These are phyloP conservation scores for Candida chauliodis DNA, from an alignment of 805 yeast species.

Conservation along the genomic window DNA sequence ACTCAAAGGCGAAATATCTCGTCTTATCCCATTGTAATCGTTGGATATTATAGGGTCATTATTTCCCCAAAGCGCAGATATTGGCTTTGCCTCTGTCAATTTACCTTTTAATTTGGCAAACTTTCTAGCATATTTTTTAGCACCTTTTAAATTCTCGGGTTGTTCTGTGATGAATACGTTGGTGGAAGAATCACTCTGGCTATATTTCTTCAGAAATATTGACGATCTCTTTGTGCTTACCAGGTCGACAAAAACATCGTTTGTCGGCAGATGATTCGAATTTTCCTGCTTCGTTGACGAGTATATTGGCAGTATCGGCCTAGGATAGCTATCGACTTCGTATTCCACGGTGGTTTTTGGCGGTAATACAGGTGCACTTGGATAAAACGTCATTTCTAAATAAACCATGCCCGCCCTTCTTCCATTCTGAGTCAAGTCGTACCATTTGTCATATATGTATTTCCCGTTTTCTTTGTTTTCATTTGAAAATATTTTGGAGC, in stretches of 20 bases:
- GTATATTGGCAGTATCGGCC: no score
- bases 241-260: conserved; percentile 23
- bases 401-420: conserved; percentile 85
- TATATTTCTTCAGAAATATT: conserved; percentile 12
- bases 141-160: conserved; percentile 13
- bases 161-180: conserved; percentile 13
- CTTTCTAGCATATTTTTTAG: conserved; percentile 22
- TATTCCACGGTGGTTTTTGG: conserved; percentile 25
- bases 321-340: no score
- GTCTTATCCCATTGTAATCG: conserved; percentile 3
- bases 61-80: conserved; percentile 22
- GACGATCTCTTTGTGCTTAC: conserved; percentile 13
- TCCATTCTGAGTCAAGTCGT: conserved; percentile 59
- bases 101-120: conserved; percentile 29
- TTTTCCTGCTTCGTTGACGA: conserved; percentile 8
- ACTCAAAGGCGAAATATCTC: conserved; percentile 20
- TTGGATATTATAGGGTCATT: background rate
- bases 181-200: conserved; percentile 3
- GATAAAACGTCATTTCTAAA: conserved; percentile 89
- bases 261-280: conserved; percentile 7
- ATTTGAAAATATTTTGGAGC: conserved; percentile 55
- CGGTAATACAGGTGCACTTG: conserved; percentile 46
- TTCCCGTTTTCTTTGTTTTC: conserved; percentile 50
- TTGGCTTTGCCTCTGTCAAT: conserved; percentile 34
- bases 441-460: conserved; percentile 88